Evolutionary conservation across 2,329 filamentous ascomycete species (phyloP).

Genomic region (Neobulgaria alba): DNA sequence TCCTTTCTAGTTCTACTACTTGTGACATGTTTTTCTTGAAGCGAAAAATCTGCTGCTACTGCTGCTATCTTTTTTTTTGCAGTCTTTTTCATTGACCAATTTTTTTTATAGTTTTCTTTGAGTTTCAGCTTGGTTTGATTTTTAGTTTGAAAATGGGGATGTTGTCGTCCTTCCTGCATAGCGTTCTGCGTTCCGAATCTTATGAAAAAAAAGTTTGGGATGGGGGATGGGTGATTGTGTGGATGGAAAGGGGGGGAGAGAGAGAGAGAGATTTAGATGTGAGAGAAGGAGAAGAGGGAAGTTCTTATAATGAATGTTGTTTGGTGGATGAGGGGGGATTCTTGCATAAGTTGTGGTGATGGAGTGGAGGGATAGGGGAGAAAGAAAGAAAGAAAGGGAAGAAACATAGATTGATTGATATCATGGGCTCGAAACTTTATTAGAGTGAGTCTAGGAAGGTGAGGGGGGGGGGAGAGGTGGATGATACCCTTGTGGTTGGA

Average conservation of each 20-base stretch:
- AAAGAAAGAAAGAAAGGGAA: constrained; percentile 1
- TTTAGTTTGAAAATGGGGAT: constrained; percentile 1
- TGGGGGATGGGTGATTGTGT: too few species aligned
- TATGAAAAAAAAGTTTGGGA: background rate
- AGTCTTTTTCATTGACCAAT: constrained; percentile 21
- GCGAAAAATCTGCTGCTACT: too few species aligned
- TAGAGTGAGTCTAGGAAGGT: background rate
- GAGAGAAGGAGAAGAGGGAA: too few species aligned
- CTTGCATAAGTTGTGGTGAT: too few species aligned
- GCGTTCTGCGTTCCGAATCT: constrained; percentile 1
- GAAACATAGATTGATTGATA: background rate
- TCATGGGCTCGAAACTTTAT: background rate
- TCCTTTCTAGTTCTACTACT: too few species aligned
- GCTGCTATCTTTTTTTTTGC: constrained; percentile 13
- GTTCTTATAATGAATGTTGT: too few species aligned
- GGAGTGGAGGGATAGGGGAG: background rate
- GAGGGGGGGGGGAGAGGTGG: constrained; percentile 1
- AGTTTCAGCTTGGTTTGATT: constrained; percentile 3
- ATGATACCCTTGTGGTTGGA: background rate
- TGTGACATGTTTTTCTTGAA: too few species aligned
- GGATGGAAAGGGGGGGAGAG: too few species aligned
- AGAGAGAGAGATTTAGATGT: too few species aligned
- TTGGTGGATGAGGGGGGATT: too few species aligned
- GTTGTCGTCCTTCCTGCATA: constrained; percentile 20
- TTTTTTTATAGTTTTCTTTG: constrained; percentile 11